These are phyloP conservation scores for Plantago coronopus DNA, from an alignment of 305 asterid species.

Conservation along the genomic window DNA sequence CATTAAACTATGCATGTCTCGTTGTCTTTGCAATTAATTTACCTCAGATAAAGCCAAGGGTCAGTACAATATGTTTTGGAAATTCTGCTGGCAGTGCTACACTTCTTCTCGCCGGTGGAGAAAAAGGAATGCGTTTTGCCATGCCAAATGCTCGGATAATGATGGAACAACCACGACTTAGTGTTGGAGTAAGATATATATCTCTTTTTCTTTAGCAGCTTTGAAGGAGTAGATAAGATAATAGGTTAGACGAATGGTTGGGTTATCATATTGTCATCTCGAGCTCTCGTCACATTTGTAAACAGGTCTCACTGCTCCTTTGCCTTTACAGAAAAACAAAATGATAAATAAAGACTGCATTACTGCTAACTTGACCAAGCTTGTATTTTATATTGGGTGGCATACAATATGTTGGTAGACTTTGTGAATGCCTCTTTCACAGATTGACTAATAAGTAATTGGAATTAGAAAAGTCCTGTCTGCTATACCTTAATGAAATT, in stretches of 20 bases:
- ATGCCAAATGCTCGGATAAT: conserved; percentile 69
- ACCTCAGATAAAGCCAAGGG: conserved; percentile 78
- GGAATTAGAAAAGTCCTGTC: too few species aligned
- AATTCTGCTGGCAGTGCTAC: conserved; percentile 81
- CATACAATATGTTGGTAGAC: too few species aligned
- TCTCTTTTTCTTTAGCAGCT: conserved; percentile 8
- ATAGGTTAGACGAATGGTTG: background rate
- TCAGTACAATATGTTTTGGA: conserved; percentile 88
- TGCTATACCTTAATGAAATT: too few species aligned
- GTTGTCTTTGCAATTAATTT: background rate
- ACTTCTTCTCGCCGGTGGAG: conserved; percentile 84
- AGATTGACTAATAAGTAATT: too few species aligned
- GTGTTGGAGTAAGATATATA: conserved; percentile 65
- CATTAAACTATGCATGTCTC: background rate
- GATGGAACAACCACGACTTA: conserved; percentile 64
- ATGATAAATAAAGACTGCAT: too few species aligned
- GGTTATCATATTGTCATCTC: too few species aligned
- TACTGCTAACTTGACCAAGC: too few species aligned
- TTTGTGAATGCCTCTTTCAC: too few species aligned
- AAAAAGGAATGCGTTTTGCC: conserved; percentile 64
- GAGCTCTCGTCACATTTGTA: too few species aligned
- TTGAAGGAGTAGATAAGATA: background rate
- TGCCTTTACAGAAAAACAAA: too few species aligned
- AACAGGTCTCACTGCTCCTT: too few species aligned
- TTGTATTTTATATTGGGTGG: too few species aligned